Base-by-base conservation (phyloP, 2,329 filamentous ascomycete genomes). In the Mollisia scopiformis region DNA sequence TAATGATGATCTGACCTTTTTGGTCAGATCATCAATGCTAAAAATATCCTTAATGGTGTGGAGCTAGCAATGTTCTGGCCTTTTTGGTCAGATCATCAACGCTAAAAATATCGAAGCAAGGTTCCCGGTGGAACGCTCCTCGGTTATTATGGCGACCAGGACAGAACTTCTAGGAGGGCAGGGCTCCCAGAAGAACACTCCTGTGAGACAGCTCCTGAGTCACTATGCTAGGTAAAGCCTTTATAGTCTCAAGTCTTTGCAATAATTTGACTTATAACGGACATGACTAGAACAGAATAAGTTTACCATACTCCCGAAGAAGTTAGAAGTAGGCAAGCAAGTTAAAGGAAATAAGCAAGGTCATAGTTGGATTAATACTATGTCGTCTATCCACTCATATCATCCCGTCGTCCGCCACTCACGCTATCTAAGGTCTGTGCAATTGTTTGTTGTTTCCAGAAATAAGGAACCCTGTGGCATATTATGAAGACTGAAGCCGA, bases 391-490 rank as follows among this genome's bases (percentile, higher is more conserved):
- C 30, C n/a, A n/a, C n/a, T 33, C 30, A 33, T 33, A 33, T 33
- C 30, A 13, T 33, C 30, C 30, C 30, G 30, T 33, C 30, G 30
- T 33, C 30, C 30, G 30, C 30, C 30, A 33, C 30, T 33, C 30
- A 33, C 30, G 30, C 30, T 13, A 13, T 33, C 14, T 39, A 39
- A 39, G 14, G 35, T 51, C 6, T 51, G n/a, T 51, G n/a, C n/a
- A 51, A 51, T 51, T 51, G n/a, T 33, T 51, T 51, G n/a, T 51
- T 19, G n/a, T 51, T 51, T 51, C 49, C 6, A 51, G 49, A 51
- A 51, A 51, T 51, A 51, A 51, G 6, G 46, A 50, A 50, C 46
- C 46, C 46, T 50, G 25, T 50, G 25, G 46, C 25, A 50, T 50
- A 50, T 13, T 27, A 50, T 50, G 25, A 50, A 51, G 27, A 51